These are phyloP conservation scores for Phialocephala subalpina DNA, from an alignment of 2,329 filamentous ascomycete species.

Conservation along the genomic window DNA sequence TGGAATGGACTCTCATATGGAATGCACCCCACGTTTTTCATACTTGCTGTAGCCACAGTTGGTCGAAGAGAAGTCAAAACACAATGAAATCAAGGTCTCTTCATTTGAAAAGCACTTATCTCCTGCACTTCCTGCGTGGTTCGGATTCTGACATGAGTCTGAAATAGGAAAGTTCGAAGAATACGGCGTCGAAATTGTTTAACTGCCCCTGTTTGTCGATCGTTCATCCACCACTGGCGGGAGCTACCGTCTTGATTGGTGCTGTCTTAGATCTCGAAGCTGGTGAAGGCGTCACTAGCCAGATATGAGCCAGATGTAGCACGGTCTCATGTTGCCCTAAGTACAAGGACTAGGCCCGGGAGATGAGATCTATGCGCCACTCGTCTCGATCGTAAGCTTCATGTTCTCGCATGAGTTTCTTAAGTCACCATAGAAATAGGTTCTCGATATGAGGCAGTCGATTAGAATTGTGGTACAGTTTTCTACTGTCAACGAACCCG, in stretches of 20 bases:
- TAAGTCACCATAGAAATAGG: too few species aligned
- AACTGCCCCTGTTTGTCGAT: neutral
- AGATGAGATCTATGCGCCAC: neutral
- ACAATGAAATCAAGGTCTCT: neutral
- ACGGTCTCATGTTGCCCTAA: neutral
- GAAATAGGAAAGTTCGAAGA: neutral
- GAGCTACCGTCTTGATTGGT: neutral
- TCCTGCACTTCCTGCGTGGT: neutral
- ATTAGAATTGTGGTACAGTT: too few species aligned
- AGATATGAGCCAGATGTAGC: neutral
- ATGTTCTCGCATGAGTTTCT: neutral
- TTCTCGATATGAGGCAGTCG: too few species aligned
- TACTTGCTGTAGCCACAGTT: neutral
- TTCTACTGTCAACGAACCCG: too few species aligned
- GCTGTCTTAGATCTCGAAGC: constrained; percentile 8
- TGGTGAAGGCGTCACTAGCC: neutral
- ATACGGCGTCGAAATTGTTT: constrained; percentile 1
- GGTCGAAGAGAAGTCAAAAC: neutral
- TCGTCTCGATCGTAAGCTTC: neutral
- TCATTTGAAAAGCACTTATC: neutral
- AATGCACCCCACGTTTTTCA: neutral
- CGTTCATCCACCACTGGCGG: neutral
- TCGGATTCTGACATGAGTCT: neutral
- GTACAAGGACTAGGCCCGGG: neutral
- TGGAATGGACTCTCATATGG: constrained; percentile 4